A percentile compares a stretch with the other conserved stretches of the same genome.
phyloP scores from a whole-genome alignment of 108 stramenopile genomes.

The Pseudonitzschia multistriata region DNA sequence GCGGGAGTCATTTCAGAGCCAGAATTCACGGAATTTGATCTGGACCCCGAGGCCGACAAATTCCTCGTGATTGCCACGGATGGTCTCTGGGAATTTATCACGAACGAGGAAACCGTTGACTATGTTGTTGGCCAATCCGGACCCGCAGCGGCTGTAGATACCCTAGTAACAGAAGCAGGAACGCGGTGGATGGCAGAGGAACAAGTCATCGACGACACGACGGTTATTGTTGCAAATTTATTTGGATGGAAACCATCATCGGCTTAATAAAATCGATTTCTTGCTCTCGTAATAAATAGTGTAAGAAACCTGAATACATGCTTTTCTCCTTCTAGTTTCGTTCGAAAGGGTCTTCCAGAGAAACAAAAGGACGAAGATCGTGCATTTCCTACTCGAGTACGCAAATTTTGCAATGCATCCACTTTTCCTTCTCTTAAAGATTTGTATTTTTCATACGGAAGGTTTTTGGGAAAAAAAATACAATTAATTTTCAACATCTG shows the following conservation, averaged over 20 bases:
- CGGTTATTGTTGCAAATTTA: slow-evolving; percentile 94
- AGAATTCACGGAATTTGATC: slow-evolving; percentile 85
- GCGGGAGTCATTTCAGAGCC: slow-evolving; percentile 97
- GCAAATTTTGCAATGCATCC: too few relatives aligned
- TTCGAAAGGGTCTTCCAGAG: too few relatives aligned
- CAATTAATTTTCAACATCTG: too few relatives aligned
- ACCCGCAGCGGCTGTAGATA: slow-evolving; percentile 89
- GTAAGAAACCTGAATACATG: too few relatives aligned
- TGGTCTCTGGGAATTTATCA: slow-evolving; percentile 98
- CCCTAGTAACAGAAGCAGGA: slow-evolving; percentile 88
- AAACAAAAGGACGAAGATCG: too few relatives aligned
- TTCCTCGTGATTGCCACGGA: slow-evolving; percentile 95
- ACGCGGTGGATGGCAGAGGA: slow-evolving; percentile 97
- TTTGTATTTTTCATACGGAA: too few relatives aligned
- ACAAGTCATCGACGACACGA: slow-evolving; percentile 98
- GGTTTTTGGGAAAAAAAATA: too few relatives aligned
- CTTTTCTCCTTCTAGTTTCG: not conserved
- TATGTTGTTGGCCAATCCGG: slow-evolving; percentile 76
- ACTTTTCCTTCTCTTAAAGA: too few relatives aligned
- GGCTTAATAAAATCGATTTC: not conserved
- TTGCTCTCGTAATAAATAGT: not conserved
- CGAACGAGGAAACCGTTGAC: slow-evolving; percentile 91
- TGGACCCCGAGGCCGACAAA: slow-evolving; percentile 78
- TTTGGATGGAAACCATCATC: slow-evolving; percentile 66
- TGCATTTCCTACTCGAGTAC: too few relatives aligned